Conservation (phyloP, 805 yeast species). For the Suhomyces kilbournensis region DNA sequence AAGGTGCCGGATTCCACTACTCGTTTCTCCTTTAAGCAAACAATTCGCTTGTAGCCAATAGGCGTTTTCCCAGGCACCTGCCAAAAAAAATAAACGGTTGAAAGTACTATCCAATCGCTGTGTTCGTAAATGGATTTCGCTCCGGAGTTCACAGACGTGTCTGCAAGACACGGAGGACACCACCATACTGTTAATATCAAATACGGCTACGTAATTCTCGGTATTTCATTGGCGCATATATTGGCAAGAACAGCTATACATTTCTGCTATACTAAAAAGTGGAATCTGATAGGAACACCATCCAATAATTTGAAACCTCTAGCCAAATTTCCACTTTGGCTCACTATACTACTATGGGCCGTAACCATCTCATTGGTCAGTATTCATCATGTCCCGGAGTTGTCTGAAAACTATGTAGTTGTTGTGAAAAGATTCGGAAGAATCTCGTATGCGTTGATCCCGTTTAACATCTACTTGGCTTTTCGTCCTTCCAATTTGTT, state of each 20-base stretch:
- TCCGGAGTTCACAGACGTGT: not conserved
- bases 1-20: not conserved
- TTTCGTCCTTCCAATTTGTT: slow-evolving; percentile 47
- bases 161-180: slow-evolving; percentile 44
- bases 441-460: slow-evolving; percentile 54
- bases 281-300: slow-evolving; percentile 35
- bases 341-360: slow-evolving; percentile 35
- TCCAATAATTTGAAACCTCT: not conserved
- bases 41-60: not conserved
- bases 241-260: slow-evolving; percentile 31
- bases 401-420: slow-evolving; percentile 29
- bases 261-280: slow-evolving; percentile 27
- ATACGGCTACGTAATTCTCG: slow-evolving; percentile 56
- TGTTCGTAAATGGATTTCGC: not conserved
- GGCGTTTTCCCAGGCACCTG: not conserved
- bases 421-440: slow-evolving; percentile 62
- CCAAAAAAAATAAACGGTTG: not conserved
- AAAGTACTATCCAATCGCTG: not conserved
- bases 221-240: slow-evolving; percentile 41
- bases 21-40: not conserved
- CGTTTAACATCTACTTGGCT: slow-evolving; percentile 55
- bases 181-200: slow-evolving; percentile 56
- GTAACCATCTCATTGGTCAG: slow-evolving; percentile 25
- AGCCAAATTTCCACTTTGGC: slow-evolving; percentile 26
- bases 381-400: slow-evolving; percentile 31